Percentiles rank a stretch among this genome's conserved stretches.
Conservation (phyloP, 2,329 filamentous ascomycete genomes). For the Pseudocercospora vitis region DNA sequence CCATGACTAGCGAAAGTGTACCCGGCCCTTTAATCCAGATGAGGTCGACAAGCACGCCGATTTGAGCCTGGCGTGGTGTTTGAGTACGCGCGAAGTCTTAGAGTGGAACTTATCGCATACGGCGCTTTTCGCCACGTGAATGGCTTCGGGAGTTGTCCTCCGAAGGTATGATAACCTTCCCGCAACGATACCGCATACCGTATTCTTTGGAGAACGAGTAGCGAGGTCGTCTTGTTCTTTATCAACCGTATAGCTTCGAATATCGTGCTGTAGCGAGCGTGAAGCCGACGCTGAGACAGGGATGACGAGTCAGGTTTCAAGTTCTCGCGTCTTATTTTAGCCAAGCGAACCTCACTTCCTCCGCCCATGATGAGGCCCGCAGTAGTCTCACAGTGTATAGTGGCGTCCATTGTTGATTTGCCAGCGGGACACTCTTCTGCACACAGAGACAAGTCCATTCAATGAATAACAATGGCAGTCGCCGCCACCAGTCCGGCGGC, state of each 20-base stretch:
- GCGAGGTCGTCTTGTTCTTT: too few species aligned
- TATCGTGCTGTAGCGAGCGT: not conserved
- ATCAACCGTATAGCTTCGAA: too few species aligned
- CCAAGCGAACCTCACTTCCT: conserved; percentile 3
- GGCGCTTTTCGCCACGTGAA: not conserved
- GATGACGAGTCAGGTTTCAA: conserved; percentile 5
- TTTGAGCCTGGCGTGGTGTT: conserved; percentile 4
- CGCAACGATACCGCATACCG: too few species aligned
- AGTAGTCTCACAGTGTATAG: not conserved
- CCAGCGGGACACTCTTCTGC: not conserved
- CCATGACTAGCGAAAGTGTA: conserved; percentile 10
- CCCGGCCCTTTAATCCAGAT: not conserved
- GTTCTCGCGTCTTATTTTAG: too few species aligned
- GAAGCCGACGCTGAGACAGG: too few species aligned
- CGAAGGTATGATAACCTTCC: too few species aligned
- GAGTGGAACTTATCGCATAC: not conserved
- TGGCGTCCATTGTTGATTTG: not conserved
- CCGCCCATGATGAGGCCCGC: not conserved
- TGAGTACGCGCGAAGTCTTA: conserved; percentile 6
- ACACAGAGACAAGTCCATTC: not conserved
- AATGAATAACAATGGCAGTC: conserved; percentile 8
- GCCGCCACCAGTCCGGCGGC: conserved; percentile 6
- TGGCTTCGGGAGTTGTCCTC: too few species aligned
- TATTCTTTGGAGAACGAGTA: too few species aligned
- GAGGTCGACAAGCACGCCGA: not conserved